Conservation (phyloP, 805 yeast genomes). For the Lachancea sp. region DNA sequence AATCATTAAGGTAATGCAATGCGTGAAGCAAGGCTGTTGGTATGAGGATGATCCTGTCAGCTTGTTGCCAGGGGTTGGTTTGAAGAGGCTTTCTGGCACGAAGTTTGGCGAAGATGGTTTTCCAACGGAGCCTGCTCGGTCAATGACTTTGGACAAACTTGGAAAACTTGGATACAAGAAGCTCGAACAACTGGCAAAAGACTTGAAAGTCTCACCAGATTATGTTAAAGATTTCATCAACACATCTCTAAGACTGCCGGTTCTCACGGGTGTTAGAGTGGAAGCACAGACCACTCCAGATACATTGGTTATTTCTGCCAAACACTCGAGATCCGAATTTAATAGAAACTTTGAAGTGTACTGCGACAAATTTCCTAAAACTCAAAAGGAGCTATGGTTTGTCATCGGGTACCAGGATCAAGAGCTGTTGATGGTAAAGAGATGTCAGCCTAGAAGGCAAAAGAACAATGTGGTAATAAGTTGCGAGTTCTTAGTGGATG, state of each 20-base stretch:
- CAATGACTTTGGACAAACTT: conserved; percentile 34
- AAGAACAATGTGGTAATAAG: conserved; percentile 27
- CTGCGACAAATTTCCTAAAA: conserved; percentile 79
- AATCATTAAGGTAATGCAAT: conserved; percentile 68
- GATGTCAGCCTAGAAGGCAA: conserved; percentile 57
- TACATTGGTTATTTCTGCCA: conserved; percentile 39
- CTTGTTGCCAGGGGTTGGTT: conserved; percentile 34
- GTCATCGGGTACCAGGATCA: conserved; percentile 48
- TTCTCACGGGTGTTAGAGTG: conserved; percentile 38
- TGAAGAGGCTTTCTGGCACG: conserved; percentile 27
- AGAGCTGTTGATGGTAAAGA: conserved; percentile 59
- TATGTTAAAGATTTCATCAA: conserved; percentile 44
- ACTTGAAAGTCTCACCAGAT: conserved; percentile 34
- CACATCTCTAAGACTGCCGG: conserved; percentile 56
- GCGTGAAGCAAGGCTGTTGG: conserved; percentile 87
- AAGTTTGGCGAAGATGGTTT: conserved; percentile 22
- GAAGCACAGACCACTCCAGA: conserved; percentile 36
- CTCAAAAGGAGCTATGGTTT: conserved; percentile 93
- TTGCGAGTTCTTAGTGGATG: conserved; percentile 46
- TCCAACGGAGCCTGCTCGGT: conserved; percentile 5
- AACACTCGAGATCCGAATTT: conserved; percentile 43
- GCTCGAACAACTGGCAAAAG: conserved; percentile 10
- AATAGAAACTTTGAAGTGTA: conserved; percentile 60
- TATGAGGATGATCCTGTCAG: conserved; percentile 66
- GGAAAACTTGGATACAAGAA: conserved; percentile 39